Evolutionary conservation across 2,329 filamentous ascomycete species (phyloP), one percentile per base, ranked within the genome.

Genomic region (Penicillium sp.): DNA sequence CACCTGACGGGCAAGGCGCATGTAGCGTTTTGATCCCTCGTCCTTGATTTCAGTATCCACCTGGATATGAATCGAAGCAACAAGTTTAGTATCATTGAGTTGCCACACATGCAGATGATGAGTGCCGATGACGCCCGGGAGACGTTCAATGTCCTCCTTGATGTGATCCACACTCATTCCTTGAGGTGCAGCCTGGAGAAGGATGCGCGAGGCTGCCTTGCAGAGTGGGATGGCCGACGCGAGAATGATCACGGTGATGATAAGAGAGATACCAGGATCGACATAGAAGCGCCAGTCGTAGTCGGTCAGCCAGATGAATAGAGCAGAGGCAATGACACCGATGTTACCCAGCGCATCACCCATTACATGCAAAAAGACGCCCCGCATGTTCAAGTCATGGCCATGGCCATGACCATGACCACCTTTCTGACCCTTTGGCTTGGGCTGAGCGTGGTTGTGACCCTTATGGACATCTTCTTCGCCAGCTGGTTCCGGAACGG

Each of bases 81-180:
- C 86, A 32, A 95, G 77, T 74, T 96, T 95, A 45, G 90, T 93
- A 65, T 97, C 91, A 12, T 87, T 95, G 32, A 98, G 80, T 69
- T 97, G 91, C 93, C 93, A 98, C 53, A 98, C 90, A 66, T 98
- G 93, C 24, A 98, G 79, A 67, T 98, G 91, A 70, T 98, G 93
- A 64, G 90, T 95, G 66, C 86, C 89, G 52, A 93, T 76, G 41
- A 98, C 86, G 37, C 90, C 90, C 0, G 86, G 85, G 5, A 98
- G 81, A 12, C 80, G 74, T 64, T 90, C 82, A 46, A 98, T 95
- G 66, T 98, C 93, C 56, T 91, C 85, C 57, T 89, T 87, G 68
- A 98, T 91, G 50, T 97, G 88, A 55, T 90, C 85, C 48, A 96
- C 82, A 58, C 85, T 84, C 60, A 98, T 84, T 46, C 91, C 87